Conservation (phyloP, 1,284 basidiomycete genomes). For the Cryptococcus jaspeensis region DNA sequence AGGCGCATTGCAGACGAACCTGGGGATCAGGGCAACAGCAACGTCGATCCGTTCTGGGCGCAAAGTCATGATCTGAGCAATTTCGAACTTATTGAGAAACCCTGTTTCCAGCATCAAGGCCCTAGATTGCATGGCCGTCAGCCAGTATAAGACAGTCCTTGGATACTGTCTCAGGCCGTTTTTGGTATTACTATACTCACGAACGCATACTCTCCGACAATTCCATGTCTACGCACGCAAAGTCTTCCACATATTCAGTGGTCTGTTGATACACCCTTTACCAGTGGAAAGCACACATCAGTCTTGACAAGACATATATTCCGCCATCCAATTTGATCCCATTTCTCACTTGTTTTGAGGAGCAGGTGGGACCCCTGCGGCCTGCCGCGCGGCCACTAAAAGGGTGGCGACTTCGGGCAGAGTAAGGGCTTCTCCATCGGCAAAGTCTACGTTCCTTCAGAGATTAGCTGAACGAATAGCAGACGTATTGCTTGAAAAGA, state of each 20-base stretch:
- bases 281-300: not conserved
- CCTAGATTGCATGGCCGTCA: slow-evolving; percentile 6
- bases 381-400: slow-evolving; percentile 27
- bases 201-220: slow-evolving; percentile 40
- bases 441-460: slow-evolving; percentile 33
- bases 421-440: slow-evolving; percentile 43
- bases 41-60: slow-evolving; percentile 42
- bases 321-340: not conserved
- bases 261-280: slow-evolving; percentile 43
- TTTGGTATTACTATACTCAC: slow-evolving; percentile 30
- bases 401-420: slow-evolving; percentile 40
- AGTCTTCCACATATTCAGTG: slow-evolving; percentile 41
- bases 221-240: slow-evolving; percentile 32
- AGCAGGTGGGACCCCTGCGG: slow-evolving; percentile 35
- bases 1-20: slow-evolving; percentile 24
- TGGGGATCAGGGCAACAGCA: slow-evolving; percentile 45
- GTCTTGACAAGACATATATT: not conserved
- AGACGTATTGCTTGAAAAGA: slow-evolving; percentile 1
- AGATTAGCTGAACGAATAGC: not conserved
- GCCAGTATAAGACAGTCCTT: not conserved
- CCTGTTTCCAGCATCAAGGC: slow-evolving; percentile 29
- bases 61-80: slow-evolving; percentile 48
- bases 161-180: not conserved
- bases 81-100: slow-evolving; percentile 48
- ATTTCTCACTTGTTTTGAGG: slow-evolving; percentile 46